A percentile compares a stretch with the other conserved stretches of the same genome.
phyloP scores from a whole-genome alignment of 805 yeast species.

The Ogataea zsoltii region DNA sequence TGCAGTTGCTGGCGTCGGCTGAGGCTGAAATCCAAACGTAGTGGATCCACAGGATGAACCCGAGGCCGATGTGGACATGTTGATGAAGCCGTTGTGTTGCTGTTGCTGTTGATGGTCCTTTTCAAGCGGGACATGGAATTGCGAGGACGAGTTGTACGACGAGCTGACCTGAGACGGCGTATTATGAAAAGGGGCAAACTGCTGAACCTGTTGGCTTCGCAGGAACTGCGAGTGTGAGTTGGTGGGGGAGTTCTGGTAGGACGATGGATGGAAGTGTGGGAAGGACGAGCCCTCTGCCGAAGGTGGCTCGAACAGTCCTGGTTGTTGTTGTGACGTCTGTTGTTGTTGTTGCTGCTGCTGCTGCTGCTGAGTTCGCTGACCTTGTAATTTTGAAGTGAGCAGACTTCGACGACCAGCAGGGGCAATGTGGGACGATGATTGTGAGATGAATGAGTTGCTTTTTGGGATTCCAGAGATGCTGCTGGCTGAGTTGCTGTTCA shows the following conservation, averaged over 20 bases:
- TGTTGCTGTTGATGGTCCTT: constrained; percentile 9
- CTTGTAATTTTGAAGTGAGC: constrained; percentile 31
- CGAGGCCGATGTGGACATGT: constrained; percentile 16
- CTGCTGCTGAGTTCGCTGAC: constrained; percentile 19
- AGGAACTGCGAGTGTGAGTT: constrained; percentile 15
- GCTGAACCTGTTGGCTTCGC: constrained; percentile 20
- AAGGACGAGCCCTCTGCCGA: constrained; percentile 1
- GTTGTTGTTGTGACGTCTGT: constrained; percentile 9
- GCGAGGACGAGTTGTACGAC: constrained; percentile 25
- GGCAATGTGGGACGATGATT: constrained; percentile 22
- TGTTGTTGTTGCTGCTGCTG: constrained; percentile 17
- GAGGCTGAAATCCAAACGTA: constrained; percentile 31
- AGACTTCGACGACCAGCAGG: constrained; percentile 33
- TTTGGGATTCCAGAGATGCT: constrained; percentile 15
- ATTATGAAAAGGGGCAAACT: constrained; percentile 42
- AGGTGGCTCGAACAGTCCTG: background rate
- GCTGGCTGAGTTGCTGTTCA: background rate
- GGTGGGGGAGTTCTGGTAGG: constrained; percentile 8
- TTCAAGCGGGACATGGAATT: constrained; percentile 8
- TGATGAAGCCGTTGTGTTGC: constrained; percentile 17
- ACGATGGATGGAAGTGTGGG: constrained; percentile 9
- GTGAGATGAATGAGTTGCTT: constrained; percentile 17
- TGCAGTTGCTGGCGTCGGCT: constrained; percentile 49
- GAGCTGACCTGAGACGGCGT: constrained; percentile 51
- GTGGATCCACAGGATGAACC: constrained; percentile 16